phyloP scores from a whole-genome alignment of 768 basidiomycete species.

The Pleurotus pulmonarius region DNA sequence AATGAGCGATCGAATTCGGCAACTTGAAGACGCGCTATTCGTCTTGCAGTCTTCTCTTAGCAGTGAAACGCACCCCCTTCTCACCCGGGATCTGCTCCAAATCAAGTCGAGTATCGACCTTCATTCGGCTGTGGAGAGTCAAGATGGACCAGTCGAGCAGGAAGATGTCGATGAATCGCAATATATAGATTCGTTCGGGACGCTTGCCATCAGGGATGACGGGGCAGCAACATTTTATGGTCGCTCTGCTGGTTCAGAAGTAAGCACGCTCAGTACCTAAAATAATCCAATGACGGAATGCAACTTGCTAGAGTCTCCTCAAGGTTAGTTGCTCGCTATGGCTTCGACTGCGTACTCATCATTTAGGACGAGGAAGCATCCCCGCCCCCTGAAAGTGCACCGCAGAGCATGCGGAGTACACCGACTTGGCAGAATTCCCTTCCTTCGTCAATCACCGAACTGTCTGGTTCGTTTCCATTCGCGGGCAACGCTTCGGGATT shows the following conservation, averaged over 20 bases:
- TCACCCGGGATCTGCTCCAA: constrained; percentile 55
- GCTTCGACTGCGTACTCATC: neutral
- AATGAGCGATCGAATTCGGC: constrained; percentile 71
- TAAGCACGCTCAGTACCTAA: constrained; percentile 21
- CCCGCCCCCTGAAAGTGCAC: neutral
- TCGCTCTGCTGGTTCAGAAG: constrained; percentile 70
- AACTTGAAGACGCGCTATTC: constrained; percentile 64
- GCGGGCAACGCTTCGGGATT: constrained; percentile 29
- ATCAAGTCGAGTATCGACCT: constrained; percentile 70
- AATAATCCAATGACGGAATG: neutral
- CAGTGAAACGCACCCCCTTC: constrained; percentile 54
- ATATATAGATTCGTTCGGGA: constrained; percentile 69
- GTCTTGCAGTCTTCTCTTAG: constrained; percentile 48
- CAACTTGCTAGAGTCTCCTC: constrained; percentile 40
- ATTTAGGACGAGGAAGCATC: constrained; percentile 31
- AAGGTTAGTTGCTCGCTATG: constrained; percentile 37
- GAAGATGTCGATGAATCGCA: constrained; percentile 39
- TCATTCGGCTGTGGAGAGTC: constrained; percentile 51
- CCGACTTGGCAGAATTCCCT: constrained; percentile 7
- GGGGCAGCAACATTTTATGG: constrained; percentile 72
- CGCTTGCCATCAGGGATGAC: constrained; percentile 64
- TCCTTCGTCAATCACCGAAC: constrained; percentile 10
- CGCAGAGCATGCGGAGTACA: neutral
- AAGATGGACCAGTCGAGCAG: constrained; percentile 16
- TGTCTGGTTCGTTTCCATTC: constrained; percentile 45